Conservation (phyloP, 306 rosid species). For the Adenanthera pavonina region DNA sequence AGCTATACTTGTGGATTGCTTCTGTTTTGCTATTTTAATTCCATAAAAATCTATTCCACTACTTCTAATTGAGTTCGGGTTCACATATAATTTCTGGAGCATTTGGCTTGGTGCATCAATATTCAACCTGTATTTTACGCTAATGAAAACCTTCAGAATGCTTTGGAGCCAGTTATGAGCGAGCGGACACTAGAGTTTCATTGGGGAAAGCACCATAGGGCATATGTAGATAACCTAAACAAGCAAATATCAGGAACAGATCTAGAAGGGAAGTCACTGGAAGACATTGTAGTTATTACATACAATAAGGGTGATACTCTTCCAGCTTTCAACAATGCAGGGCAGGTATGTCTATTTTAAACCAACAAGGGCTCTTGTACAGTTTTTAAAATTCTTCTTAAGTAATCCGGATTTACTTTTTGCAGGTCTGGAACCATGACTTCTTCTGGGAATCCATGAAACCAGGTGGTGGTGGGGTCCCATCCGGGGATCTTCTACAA, state of each 20-base stretch:
- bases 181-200: background rate
- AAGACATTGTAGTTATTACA: background rate
- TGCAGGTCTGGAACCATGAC: constrained; percentile 13
- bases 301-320: background rate
- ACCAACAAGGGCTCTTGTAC: background rate
- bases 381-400: background rate
- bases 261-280: constrained; percentile 8
- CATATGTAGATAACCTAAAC: constrained; percentile 1
- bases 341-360: background rate
- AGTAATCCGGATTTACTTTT: background rate
- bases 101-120: background rate
- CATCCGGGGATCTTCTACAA: background rate
- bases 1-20: background rate
- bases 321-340: background rate
- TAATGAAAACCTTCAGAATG: constrained; percentile 4
- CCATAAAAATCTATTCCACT: background rate
- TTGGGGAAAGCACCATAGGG: constrained; percentile 9
- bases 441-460: background rate
- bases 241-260: constrained; percentile 4
- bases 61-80: background rate
- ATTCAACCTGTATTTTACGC: background rate
- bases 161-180: background rate
- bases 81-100: background rate
- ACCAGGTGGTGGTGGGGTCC: background rate
- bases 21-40: background rate